Evolutionary conservation across 192 early-diverging fungal genomes (phyloP), one percentile per base, ranked within the genome.

Genomic region (Lobulomyces angularis): DNA sequence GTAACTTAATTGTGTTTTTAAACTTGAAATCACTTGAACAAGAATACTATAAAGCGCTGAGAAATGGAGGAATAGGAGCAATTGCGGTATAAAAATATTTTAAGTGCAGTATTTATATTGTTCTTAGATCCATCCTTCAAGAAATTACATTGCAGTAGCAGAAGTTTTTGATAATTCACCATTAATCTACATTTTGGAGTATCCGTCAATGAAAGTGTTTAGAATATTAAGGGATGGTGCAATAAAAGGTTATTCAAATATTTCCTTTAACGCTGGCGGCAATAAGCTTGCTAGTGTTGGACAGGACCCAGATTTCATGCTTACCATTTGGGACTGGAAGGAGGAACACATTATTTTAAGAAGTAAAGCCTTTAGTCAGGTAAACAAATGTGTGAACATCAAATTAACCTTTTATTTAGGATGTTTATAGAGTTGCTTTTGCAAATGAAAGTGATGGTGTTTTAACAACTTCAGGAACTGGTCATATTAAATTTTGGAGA

Each of bases 401-500:
- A 23, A 9, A 9, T n/a, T 18, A 14, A 1, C 22, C 26, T 12
- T 8, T 46, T 37, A 18, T 1, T 3, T 25, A 75, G 65, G 74
- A 78, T 55, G 67, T 78, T 14, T 69, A 52, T 41, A 35, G 48
- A 32, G 67, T 74, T 11, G 48, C 62, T 0, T 78, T 78, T 45
- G 62, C 65, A 2, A 65, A 59, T 9, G 69, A 69, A 27, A 69
- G 51, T 27, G 67, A 71, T 44, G 68, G 64, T 8, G 58, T 53
- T 12, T 48, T 78, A 22, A 69, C 66, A 14, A 77, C 74, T 2
- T 63, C 74, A 7, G 74, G 74, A 26, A 77, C 76, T 71, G 74
- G 74, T 5, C 74, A 78, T 48, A 78, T 78, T 31, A 78, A 76
- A 48, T 78, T 78, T 47, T 78, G 74, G 74, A 45, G 51, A 35